Evolutionary conservation across 2,329 filamentous ascomycete species (phyloP), one percentile per base, ranked within the genome.

Genomic region (Aspergillus tanneri): DNA sequence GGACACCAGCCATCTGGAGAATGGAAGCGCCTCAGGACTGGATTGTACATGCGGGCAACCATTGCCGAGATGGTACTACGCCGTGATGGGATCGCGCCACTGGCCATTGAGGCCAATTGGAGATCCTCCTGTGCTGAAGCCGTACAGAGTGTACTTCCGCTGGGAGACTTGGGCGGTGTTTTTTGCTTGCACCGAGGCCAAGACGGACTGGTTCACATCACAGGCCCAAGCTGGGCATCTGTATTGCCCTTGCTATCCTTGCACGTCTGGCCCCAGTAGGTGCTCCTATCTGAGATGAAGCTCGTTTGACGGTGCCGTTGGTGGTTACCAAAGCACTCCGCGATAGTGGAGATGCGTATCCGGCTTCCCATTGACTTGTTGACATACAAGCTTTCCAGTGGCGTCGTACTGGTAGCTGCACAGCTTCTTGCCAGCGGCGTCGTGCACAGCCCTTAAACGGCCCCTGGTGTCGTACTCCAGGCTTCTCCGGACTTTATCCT

Each of bases 31-130:
- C 32, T 48, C 18, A 54, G 34, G 9, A 37, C 19, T 3, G 55
- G 55, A 22, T 52, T 58, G 39, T 58, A 53, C 22, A 58, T 43
- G 6, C 50, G 43, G n/a, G 35, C 51, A 49, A 18, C 49, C 44
- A 6, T 43, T 22, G 16, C 47, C 55, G 18, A 53, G 32, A 25
- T 54, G 42, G 24, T 57, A 52, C 50, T 43, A 57, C 7, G 38
- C 55, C 7, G 47, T 56, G 18, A 53, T 25, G 3, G 51, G 51
- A 21, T 53, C 51, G 12, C 43, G 43, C 51, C 51, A 53, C 11
- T 53, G 47, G 5, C 40, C 47, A 22, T 53, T 47, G 14, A 53
- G 50, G 8, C 40, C 47, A 11, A 53, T 53, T 12, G 47, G 19
- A 10, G 40, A 22, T 0, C n/a, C 22, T 10, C 10, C 21, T 2